Base-by-base conservation (phyloP, 2,329 filamentous ascomycete genomes). In the Calonectria honghensis region DNA sequence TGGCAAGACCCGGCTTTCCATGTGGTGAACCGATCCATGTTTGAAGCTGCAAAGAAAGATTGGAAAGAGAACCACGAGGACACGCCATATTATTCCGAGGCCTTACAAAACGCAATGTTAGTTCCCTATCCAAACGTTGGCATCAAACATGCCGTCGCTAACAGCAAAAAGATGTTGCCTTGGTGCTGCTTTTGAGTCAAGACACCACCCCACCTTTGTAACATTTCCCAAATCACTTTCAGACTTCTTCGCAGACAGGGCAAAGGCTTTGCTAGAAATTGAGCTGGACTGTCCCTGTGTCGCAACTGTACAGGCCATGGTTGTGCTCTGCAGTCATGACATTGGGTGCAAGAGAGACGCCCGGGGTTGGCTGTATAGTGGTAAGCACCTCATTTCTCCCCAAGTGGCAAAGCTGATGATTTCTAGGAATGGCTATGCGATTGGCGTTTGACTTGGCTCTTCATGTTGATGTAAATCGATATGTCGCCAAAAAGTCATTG, bases 151-250 rank as follows among this genome's bases (percentile, higher is more conserved):
- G n/a, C 24, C 13, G 10, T 14, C 18, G 35, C 74, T 71, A 48
- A 77, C 61, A 63, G 48, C 14, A 41, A 63, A 0, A 39, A 86
- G 85, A 82, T 86, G 85, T 32, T 82, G 85, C 10, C 80, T 87
- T 7, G 86, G 86, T 27, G 85, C 85, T 45, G 84, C 85, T 1
- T 87, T 87, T n/a, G 86, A 87, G 69, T 79, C 84, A 24, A 82
- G 85, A 14, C 86, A 87, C 66, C 85, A 87, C 63, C 85, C 85
- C 2, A 85, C 83, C 3, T 86, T 87, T 41, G 72, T 77, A 9
- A 79, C 78, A 0, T 79, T 77, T 80, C 87, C 73, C 83, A 85
- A 50, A 82, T 86, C 75, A 79, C 82, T 50, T 81, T 71, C 79
- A 7, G 79, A 81, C 16, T 82, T 82, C 52, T 81, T 82, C 63